A percentile compares a stretch with the other conserved stretches of the same genome.
phyloP scores from a whole-genome alignment of 2,329 filamentous ascomycete species.

The Colletotrichum truncatum region DNA sequence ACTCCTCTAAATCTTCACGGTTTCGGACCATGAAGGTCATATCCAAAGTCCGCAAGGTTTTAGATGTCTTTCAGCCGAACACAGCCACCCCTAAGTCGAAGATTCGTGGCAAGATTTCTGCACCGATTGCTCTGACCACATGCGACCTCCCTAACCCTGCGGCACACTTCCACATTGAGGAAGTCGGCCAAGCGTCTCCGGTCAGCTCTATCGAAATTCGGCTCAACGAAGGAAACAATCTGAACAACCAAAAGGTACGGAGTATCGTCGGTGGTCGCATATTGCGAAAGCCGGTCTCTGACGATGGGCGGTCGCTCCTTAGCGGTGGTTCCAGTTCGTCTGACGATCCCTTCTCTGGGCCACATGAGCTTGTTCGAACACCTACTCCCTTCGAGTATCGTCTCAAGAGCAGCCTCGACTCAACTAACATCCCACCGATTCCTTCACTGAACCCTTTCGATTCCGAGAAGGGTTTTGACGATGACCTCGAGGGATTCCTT shows the following conservation, averaged over 20 bases:
- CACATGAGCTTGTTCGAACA: slow-evolving; percentile 25
- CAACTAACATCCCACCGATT: slow-evolving; percentile 1
- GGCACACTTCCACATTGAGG: slow-evolving; percentile 5
- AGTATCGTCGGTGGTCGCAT: slow-evolving; percentile 41
- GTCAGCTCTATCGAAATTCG: slow-evolving; percentile 43
- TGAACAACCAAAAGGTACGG: slow-evolving; percentile 45
- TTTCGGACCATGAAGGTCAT: slow-evolving; percentile 42
- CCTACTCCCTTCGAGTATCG: slow-evolving; percentile 36
- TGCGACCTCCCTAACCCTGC: slow-evolving; percentile 21
- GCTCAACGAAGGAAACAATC: slow-evolving; percentile 44
- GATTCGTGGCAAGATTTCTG: slow-evolving; percentile 23
- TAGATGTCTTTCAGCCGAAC: slow-evolving; percentile 42
- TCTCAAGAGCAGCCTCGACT: slow-evolving; percentile 23
- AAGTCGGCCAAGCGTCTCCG: slow-evolving; percentile 32
- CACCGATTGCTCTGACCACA: slow-evolving; percentile 1
- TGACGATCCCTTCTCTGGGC: slow-evolving; percentile 42
- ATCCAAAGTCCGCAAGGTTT: slow-evolving; percentile 44
- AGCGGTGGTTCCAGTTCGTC: slow-evolving; percentile 33
- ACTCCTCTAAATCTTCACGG: slow-evolving; percentile 37
- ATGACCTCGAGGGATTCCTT: slow-evolving; percentile 49
- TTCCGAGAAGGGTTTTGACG: slow-evolving; percentile 48
- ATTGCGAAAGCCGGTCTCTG: slow-evolving; percentile 39
- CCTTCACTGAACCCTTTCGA: slow-evolving; percentile 39
- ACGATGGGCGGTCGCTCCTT: slow-evolving; percentile 39
- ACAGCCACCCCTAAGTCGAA: slow-evolving; percentile 31